A percentile compares a stretch with the other conserved stretches of the same genome.
Conservation (phyloP, 2,329 filamentous ascomycete genomes). For the Lasiodiplodia sp. region DNA sequence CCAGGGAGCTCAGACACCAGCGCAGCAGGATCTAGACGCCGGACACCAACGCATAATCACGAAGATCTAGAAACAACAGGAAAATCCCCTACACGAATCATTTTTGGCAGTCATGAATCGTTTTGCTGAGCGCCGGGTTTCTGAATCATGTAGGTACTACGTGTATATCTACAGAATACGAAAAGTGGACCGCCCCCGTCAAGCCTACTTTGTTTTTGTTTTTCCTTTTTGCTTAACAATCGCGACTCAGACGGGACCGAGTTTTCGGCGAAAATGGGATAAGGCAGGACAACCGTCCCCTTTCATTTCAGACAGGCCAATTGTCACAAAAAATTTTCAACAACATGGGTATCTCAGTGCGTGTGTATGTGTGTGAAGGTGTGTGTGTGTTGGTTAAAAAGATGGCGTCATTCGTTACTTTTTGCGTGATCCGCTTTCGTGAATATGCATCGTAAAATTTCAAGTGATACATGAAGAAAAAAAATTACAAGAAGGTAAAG, state of each 20-base stretch:
- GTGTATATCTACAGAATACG: neutral
- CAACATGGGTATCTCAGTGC: neutral
- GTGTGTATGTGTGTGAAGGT: neutral
- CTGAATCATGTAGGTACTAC: neutral
- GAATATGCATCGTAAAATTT: neutral
- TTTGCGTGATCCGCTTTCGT: slow-evolving; percentile 1
- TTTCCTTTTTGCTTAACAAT: neutral
- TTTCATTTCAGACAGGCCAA: neutral
- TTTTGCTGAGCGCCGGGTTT: neutral
- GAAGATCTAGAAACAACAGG: neutral
- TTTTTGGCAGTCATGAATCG: neutral
- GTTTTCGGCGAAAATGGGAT: neutral
- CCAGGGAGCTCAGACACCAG: too few relatives aligned
- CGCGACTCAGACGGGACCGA: neutral
- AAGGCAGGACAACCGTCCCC: neutral
- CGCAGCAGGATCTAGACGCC: too few relatives aligned
- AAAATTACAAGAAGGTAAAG: neutral
- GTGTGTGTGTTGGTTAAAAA: neutral
- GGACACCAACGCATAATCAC: neutral
- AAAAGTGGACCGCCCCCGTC: neutral
- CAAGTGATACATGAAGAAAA: neutral
- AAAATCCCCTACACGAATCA: neutral
- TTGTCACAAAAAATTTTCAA: neutral
- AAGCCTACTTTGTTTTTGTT: neutral
- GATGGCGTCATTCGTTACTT: slow-evolving; percentile 10